Percentiles rank a stretch among this genome's conserved stretches.
Conservation (phyloP, 352 stramenopile genomes). For the Globisporangium perplexum region DNA sequence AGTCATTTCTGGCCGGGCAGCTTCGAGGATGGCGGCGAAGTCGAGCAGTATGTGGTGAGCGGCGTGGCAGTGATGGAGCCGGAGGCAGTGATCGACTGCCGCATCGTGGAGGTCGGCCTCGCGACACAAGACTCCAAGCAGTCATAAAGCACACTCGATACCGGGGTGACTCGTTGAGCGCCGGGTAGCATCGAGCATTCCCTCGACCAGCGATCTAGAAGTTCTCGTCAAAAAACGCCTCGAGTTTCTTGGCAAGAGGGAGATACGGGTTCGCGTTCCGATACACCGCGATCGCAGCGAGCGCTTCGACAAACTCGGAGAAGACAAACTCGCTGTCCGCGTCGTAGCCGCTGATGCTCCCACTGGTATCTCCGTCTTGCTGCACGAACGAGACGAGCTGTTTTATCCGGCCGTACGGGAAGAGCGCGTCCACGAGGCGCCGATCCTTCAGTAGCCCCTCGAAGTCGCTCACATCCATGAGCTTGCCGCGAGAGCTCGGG, state of each 20-base stretch:
- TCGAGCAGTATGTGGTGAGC: slow-evolving; percentile 48
- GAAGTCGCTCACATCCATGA: slow-evolving; percentile 70
- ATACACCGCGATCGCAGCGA: slow-evolving; percentile 65
- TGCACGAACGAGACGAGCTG: slow-evolving; percentile 74
- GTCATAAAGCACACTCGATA: background rate
- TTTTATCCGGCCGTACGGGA: slow-evolving; percentile 68
- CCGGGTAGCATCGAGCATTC: background rate
- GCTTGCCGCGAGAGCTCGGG: slow-evolving; percentile 54
- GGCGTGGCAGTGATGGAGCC: slow-evolving; percentile 34
- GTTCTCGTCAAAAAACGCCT: slow-evolving; percentile 73
- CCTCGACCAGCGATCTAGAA: slow-evolving; percentile 25
- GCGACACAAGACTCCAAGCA: slow-evolving; percentile 29
- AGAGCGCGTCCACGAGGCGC: slow-evolving; percentile 61
- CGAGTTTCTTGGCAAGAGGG: slow-evolving; percentile 65
- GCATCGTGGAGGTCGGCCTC: slow-evolving; percentile 73
- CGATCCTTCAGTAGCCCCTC: slow-evolving; percentile 67
- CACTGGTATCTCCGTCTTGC: slow-evolving; percentile 58
- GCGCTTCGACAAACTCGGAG: slow-evolving; percentile 68
- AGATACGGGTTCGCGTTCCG: slow-evolving; percentile 78
- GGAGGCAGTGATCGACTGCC: slow-evolving; percentile 74
- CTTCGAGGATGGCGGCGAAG: slow-evolving; percentile 74
- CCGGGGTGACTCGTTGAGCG: background rate
- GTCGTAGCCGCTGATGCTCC: slow-evolving; percentile 43
- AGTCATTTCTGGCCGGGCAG: slow-evolving; percentile 83
- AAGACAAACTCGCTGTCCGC: slow-evolving; percentile 75